These are phyloP conservation scores for Lanzia echinophila DNA, from an alignment of 2,329 filamentous ascomycete species.

Conservation along the genomic window DNA sequence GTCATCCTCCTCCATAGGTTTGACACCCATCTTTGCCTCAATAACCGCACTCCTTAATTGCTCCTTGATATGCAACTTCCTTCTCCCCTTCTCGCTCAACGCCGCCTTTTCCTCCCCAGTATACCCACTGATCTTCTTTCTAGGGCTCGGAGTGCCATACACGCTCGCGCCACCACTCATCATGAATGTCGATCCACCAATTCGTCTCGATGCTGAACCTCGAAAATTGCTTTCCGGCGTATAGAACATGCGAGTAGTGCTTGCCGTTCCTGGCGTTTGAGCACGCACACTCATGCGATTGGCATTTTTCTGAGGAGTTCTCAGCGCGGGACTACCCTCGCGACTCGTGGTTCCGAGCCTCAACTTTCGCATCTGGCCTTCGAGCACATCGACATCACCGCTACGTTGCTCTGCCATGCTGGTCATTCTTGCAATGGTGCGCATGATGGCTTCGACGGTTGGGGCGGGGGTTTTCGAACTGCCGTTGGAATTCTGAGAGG, in stretches of 20 bases:
- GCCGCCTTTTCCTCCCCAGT: conserved; percentile 51
- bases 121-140: conserved; percentile 58
- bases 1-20: conserved; percentile 24
- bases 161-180: conserved; percentile 22
- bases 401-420: conserved; percentile 86
- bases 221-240: conserved; percentile 26
- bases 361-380: conserved; percentile 75
- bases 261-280: conserved; percentile 19
- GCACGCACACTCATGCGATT: conserved; percentile 19
- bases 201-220: conserved; percentile 17
- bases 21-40: conserved; percentile 26
- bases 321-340: conserved; percentile 38
- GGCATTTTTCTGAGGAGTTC: conserved; percentile 28
- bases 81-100: conserved; percentile 48
- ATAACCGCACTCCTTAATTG: conserved; percentile 38
- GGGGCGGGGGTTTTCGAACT: conserved; percentile 47
- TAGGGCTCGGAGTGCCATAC: conserved; percentile 32
- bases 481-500: conserved; percentile 47
- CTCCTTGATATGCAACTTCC: conserved; percentile 45
- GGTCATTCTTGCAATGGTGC: conserved; percentile 90
- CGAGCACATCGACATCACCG: conserved; percentile 83
- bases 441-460: conserved; percentile 85
- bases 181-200: conserved; percentile 9
- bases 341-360: conserved; percentile 41
- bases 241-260: conserved; percentile 24